Percentiles rank a stretch among this genome's conserved stretches.
Conservation (phyloP, 1,284 basidiomycete species). For the Fistulinella cinereoalba region DNA sequence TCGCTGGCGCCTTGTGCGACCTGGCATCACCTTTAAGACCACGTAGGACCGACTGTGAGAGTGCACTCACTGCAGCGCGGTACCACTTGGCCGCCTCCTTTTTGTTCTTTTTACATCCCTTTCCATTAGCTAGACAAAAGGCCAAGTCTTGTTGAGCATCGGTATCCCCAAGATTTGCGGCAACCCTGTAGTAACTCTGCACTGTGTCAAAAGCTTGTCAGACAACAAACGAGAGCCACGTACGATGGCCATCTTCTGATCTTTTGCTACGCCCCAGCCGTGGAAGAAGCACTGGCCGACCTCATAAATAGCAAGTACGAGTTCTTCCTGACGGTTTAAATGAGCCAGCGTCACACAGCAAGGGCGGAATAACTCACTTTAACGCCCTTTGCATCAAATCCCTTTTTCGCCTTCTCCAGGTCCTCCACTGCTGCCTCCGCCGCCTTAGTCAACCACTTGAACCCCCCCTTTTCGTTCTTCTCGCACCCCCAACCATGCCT, state of each 20-base stretch:
- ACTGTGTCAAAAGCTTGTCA: slow-evolving; percentile 3
- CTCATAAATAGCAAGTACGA: slow-evolving; percentile 88
- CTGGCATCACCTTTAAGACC: slow-evolving; percentile 32
- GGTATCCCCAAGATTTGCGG: slow-evolving; percentile 79
- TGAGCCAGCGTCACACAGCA: background rate
- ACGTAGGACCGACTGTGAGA: background rate
- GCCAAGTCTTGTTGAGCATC: slow-evolving; percentile 86
- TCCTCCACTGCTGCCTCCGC: slow-evolving; percentile 81
- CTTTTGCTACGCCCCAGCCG: slow-evolving; percentile 85
- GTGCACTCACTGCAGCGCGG: slow-evolving; percentile 65
- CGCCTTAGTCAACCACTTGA: slow-evolving; percentile 80
- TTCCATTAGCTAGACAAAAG: slow-evolving; percentile 82
- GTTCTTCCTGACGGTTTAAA: slow-evolving; percentile 53
- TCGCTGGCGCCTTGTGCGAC: slow-evolving; percentile 76
- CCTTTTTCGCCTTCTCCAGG: slow-evolving; percentile 55
- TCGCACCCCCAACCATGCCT: slow-evolving; percentile 86
- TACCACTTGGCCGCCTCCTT: slow-evolving; percentile 89
- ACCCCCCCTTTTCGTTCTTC: slow-evolving; percentile 75
- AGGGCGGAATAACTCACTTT: slow-evolving; percentile 34
- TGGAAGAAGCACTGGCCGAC: slow-evolving; percentile 91
- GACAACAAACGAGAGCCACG: slow-evolving; percentile 30
- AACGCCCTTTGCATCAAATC: slow-evolving; percentile 38
- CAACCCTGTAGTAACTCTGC: slow-evolving; percentile 82
- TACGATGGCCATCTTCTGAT: slow-evolving; percentile 83
- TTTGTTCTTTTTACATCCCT: slow-evolving; percentile 86